Evolutionary conservation across 2,329 filamentous ascomycete species (phyloP), one percentile per base, ranked within the genome.

Genomic region (Scorias spongiosa): DNA sequence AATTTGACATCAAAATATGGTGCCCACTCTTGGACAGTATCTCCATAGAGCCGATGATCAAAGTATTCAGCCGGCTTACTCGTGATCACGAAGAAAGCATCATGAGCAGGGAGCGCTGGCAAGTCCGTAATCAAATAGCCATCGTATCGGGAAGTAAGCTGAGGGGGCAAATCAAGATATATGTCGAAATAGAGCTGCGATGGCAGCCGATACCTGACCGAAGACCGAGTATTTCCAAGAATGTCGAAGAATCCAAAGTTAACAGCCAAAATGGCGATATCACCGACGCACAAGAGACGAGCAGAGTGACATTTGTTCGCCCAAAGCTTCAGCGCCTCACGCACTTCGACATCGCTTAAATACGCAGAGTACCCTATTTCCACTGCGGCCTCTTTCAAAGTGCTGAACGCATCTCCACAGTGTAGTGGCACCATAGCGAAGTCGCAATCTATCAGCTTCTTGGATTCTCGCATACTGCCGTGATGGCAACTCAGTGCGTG

Each of bases 171-270:
- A 9, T 15, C 15, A 36, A 36, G 15, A 9, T 36, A 36, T 15
- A 36, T 36, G 32, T 36, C 32, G 15, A 36, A 3, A 9, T 36
- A 36, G 12, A 36, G 32, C 32, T 36, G 32, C 9, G 32, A 36
- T 1, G 50, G 50, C 5, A 52, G 41, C 7, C 42, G 34, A 28
- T 49, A 50, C 11, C 44, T 76, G 0, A 74, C 74, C 56, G 72
- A 78, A 36, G 61, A 65, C 39, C 63, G 62, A 51, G 12, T 29
- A 29, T 30, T 38, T 32, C 44, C 44, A 5, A 48, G 41, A n/a
- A 30, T 44, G 9, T 36, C 34, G 18, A 47, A 47, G 1, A 42
- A 2, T 6, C 15, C 10, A 39, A 51, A 53, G 15, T 39, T 42
- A 11, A 53, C 41, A 7, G 39, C 51, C 8, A 51, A 15, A 6